Conservation (phyloP, 352 stramenopile species). For the Phytophthora crassamura region DNA sequence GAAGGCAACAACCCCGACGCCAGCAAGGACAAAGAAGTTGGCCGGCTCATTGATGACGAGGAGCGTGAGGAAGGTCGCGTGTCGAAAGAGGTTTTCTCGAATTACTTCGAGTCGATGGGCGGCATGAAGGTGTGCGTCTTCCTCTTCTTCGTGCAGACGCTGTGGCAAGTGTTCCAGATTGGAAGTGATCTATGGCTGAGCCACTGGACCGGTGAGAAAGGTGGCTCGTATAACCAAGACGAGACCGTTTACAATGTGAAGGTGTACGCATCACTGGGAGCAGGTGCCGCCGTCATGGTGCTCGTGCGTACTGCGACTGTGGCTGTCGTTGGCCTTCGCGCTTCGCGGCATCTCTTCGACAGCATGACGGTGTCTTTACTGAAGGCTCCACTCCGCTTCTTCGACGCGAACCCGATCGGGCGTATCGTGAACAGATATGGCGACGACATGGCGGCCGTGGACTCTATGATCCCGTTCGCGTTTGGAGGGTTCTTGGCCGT, state of each 20-base stretch:
- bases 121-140: conserved; percentile 32
- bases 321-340: conserved; percentile 41
- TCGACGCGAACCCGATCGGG: conserved; percentile 92
- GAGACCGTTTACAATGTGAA: conserved; percentile 34
- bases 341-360: conserved; percentile 81
- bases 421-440: conserved; percentile 92
- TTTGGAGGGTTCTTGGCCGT: conserved; percentile 56
- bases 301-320: conserved; percentile 42
- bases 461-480: conserved; percentile 66
- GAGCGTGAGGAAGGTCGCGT: conserved; percentile 53
- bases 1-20: not conserved
- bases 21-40: conserved; percentile 11
- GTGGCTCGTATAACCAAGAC: conserved; percentile 25
- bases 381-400: conserved; percentile 90
- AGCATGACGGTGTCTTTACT: conserved; percentile 85
- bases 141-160: conserved; percentile 25
- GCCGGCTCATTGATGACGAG: conserved; percentile 48
- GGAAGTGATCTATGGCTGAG: conserved; percentile 43
- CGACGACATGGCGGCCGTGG: conserved; percentile 89
- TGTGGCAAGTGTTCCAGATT: conserved; percentile 50
- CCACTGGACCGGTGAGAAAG: conserved; percentile 48
- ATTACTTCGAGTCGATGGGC: conserved; percentile 52
- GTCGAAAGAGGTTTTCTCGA: conserved; percentile 43
- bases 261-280: conserved; percentile 41
- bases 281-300: conserved; percentile 40